phyloP scores from a whole-genome alignment of 108 stramenopile genomes.

The Bacterosira constricta region DNA sequence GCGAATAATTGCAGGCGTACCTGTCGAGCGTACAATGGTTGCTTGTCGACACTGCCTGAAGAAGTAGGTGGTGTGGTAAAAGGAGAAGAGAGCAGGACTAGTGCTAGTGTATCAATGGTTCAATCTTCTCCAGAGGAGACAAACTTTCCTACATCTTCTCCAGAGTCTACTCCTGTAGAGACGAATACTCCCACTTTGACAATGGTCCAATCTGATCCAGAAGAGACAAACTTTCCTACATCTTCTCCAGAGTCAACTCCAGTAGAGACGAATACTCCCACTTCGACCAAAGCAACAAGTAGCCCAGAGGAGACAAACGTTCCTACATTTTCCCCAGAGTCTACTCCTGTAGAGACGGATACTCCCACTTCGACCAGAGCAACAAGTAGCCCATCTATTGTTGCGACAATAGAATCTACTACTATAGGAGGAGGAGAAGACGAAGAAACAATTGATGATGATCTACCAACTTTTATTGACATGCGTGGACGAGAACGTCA shows the following conservation, averaged over 20 bases:
- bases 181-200: background rate
- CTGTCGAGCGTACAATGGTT: slow-evolving; percentile 43
- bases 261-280: too few relatives aligned
- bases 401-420: background rate
- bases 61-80: background rate
- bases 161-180: background rate
- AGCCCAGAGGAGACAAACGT: background rate
- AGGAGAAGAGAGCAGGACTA: background rate
- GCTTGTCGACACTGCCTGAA: background rate
- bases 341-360: too few relatives aligned
- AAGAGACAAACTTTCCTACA: background rate
- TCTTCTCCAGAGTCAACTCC: too few relatives aligned
- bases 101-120: background rate
- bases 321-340: background rate
- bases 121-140: background rate
- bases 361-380: too few relatives aligned
- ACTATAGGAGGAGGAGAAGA: background rate
- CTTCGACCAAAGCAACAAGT: too few relatives aligned
- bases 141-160: background rate
- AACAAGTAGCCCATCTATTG: too few relatives aligned
- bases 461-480: background rate
- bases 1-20: slow-evolving; percentile 29
- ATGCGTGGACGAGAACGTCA: background rate
- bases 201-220: background rate
- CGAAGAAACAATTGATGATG: background rate